Evolutionary conservation across 805 yeast genomes (phyloP).

Genomic region (Metschnikowia shivogae): DNA sequence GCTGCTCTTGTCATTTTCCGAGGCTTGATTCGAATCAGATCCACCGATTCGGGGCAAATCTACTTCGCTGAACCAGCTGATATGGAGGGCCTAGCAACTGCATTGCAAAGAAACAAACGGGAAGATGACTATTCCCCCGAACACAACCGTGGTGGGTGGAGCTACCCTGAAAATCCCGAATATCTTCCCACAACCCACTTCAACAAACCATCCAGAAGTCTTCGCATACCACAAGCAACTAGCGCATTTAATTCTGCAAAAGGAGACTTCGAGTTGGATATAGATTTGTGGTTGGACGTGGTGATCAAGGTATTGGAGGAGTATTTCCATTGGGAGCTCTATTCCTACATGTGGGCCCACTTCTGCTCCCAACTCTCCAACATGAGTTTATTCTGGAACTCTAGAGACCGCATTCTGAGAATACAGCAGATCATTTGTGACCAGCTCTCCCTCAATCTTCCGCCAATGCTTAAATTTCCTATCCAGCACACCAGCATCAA

Average conservation of each 20-base stretch:
- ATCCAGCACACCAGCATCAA: conserved; percentile 42
- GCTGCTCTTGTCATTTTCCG: conserved; percentile 47
- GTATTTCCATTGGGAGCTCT: conserved; percentile 66
- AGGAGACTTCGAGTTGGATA: conserved; percentile 29
- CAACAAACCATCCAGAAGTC: conserved; percentile 33
- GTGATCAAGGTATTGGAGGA: conserved; percentile 47
- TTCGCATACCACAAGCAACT: background rate
- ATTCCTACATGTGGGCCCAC: conserved; percentile 62
- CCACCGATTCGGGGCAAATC: conserved; percentile 40
- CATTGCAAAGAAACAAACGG: conserved; percentile 48
- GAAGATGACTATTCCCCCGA: conserved; percentile 5
- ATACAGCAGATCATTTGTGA: conserved; percentile 51
- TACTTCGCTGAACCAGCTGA: conserved; percentile 53
- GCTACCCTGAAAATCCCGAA: conserved; percentile 52
- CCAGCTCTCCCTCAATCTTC: conserved; percentile 51
- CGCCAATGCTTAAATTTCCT: conserved; percentile 20
- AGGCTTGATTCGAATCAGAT: conserved; percentile 52
- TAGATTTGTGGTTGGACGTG: conserved; percentile 49
- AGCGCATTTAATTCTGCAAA: background rate
- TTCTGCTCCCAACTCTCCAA: conserved; percentile 68
- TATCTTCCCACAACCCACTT: conserved; percentile 46
- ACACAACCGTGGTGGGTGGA: conserved; percentile 42
- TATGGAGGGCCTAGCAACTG: conserved; percentile 62
- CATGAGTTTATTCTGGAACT: conserved; percentile 45
- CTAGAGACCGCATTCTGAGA: conserved; percentile 35